Percentiles rank a stretch among this genome's conserved stretches.
phyloP scores from a whole-genome alignment of 345 rosid species.

The Ricinus communis region DNA sequence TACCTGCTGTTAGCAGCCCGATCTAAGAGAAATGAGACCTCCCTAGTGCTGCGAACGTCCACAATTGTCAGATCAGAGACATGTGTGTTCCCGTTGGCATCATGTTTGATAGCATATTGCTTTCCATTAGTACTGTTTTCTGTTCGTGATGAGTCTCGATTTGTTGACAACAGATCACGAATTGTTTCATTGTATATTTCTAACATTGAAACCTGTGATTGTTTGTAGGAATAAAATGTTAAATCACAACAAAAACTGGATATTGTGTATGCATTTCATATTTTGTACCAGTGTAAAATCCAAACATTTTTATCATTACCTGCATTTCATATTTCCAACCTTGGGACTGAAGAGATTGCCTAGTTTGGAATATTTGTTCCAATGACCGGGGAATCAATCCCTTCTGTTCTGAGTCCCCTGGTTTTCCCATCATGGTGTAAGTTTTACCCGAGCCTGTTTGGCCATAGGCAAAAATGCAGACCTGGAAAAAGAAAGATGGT shows the following conservation, averaged over 20 bases:
- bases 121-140: slow-evolving; percentile 57
- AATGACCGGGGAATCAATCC: slow-evolving; percentile 88
- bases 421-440: slow-evolving; percentile 97
- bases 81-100: slow-evolving; percentile 30
- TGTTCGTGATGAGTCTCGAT: slow-evolving; percentile 46
- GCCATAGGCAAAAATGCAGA: slow-evolving; percentile 96
- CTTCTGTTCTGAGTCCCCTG: slow-evolving; percentile 62
- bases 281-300: slow-evolving; percentile 1
- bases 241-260: not conserved
- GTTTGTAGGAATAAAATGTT: slow-evolving; percentile 11
- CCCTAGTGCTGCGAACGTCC: slow-evolving; percentile 30
- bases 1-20: slow-evolving; percentile 89
- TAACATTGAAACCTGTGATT: slow-evolving; percentile 84
- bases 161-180: slow-evolving; percentile 75
- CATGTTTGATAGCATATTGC: slow-evolving; percentile 37
- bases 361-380: slow-evolving; percentile 91
- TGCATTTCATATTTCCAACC: slow-evolving; percentile 99
- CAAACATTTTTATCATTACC: slow-evolving; percentile 34
- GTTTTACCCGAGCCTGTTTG: slow-evolving; percentile 99
- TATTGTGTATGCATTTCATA: not conserved
- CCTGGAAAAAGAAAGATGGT: slow-evolving; percentile 39
- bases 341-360: slow-evolving; percentile 75
- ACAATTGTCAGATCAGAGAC: slow-evolving; percentile 38
- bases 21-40: slow-evolving; percentile 56
- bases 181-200: slow-evolving; percentile 95